Conservation (phyloP, 2,329 filamentous ascomycete genomes). For the Trichophyton equinum region DNA sequence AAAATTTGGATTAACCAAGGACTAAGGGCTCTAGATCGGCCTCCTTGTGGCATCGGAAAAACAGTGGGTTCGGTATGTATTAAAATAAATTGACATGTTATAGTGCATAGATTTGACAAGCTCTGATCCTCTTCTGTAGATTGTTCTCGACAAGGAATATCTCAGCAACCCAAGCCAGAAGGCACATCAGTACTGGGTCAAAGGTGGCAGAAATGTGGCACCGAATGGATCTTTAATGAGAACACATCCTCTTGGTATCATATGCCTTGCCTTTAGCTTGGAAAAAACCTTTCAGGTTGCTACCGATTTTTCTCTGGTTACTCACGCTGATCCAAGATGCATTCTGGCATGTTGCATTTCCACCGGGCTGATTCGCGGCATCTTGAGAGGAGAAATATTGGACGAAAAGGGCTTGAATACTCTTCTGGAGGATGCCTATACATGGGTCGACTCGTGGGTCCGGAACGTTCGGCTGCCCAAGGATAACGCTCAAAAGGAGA, state of each 20-base stretch:
- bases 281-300: slow-evolving; percentile 36
- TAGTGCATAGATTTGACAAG: background rate
- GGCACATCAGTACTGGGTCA: slow-evolving; percentile 34
- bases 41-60: slow-evolving; percentile 38
- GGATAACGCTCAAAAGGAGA: slow-evolving; percentile 3
- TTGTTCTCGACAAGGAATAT: slow-evolving; percentile 29
- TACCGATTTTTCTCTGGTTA: slow-evolving; percentile 33
- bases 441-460: slow-evolving; percentile 28
- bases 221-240: slow-evolving; percentile 44
- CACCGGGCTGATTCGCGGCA: slow-evolving; percentile 36
- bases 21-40: slow-evolving; percentile 35
- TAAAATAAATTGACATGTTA: background rate
- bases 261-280: slow-evolving; percentile 32
- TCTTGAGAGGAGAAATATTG: slow-evolving; percentile 36
- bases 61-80: slow-evolving; percentile 34
- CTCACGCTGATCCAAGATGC: slow-evolving; percentile 42
- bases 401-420: slow-evolving; percentile 31
- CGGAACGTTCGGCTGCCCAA: slow-evolving; percentile 18
- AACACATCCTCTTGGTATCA: slow-evolving; percentile 40
- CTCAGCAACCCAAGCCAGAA: slow-evolving; percentile 29
- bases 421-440: slow-evolving; percentile 29
- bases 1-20: slow-evolving; percentile 39
- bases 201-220: slow-evolving; percentile 29
- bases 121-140: slow-evolving; percentile 4
- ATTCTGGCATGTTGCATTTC: slow-evolving; percentile 39